phyloP scores from a whole-genome alignment of 495 filamentous ascomycete species.

The Achaetomiella virescens region DNA sequence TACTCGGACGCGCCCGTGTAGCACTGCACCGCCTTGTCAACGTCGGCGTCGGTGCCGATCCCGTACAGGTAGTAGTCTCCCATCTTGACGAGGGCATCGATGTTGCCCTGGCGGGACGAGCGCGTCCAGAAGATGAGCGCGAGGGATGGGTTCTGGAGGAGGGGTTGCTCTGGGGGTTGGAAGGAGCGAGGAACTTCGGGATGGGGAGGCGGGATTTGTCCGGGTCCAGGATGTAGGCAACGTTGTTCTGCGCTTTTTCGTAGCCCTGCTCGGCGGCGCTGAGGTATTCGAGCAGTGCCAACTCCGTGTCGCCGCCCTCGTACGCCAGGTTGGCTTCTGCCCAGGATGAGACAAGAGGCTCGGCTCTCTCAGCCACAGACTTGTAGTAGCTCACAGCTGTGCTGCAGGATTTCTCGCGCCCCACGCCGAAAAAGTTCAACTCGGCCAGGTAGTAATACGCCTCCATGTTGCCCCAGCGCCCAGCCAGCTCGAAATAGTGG shows the following conservation, averaged over 20 bases:
- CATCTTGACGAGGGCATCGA: conserved; percentile 95
- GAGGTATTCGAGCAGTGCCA: conserved; percentile 77
- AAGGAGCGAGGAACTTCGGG: conserved; percentile 30
- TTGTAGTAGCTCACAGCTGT: conserved; percentile 89
- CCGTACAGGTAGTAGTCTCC: conserved; percentile 91
- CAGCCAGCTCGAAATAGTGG: conserved; percentile 88
- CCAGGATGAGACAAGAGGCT: conserved; percentile 77
- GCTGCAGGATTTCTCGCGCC: conserved; percentile 71
- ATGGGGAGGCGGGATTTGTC: conserved; percentile 50
- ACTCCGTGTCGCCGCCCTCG: conserved; percentile 76
- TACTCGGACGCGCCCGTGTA: conserved; percentile 88
- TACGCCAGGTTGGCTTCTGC: conserved; percentile 80
- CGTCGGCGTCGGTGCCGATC: conserved; percentile 63
- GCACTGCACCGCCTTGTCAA: conserved; percentile 86
- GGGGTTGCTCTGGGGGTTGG: conserved; percentile 33
- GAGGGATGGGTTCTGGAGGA: conserved; percentile 65
- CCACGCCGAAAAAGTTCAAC: conserved; percentile 74
- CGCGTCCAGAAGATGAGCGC: conserved; percentile 96
- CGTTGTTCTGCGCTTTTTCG: conserved; percentile 87
- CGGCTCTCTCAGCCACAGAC: conserved; percentile 84
- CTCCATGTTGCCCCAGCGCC: conserved; percentile 81
- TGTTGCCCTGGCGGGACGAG: conserved; percentile 86
- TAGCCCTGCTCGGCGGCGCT: conserved; percentile 96
- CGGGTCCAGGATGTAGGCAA: conserved; percentile 85
- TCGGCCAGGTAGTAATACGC: conserved; percentile 94